Base-by-base conservation (phyloP, 148 eudicot species). In the Dysphania ambrosioides region DNA sequence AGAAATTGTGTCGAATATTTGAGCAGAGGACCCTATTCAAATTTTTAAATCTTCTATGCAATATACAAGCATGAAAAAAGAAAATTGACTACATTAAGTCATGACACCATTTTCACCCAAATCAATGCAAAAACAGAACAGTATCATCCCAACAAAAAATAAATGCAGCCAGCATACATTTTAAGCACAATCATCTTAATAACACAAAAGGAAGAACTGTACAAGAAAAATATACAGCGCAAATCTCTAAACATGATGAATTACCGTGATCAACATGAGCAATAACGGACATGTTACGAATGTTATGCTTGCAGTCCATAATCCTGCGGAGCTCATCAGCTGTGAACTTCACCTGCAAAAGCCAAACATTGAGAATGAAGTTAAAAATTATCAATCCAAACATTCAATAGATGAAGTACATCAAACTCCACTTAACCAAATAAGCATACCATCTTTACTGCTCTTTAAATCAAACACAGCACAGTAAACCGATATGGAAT, bases 211-310 rank as follows among this genome's bases (percentile, higher is more conserved):
- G n/a, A n/a, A n/a, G n/a, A n/a, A n/a, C n/a, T n/a, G n/a, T n/a
- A n/a, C n/a, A n/a, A n/a, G n/a, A n/a, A n/a, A n/a, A n/a, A n/a
- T n/a, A n/a, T n/a, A n/a, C n/a, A n/a, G 27, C 38, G 66, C 30
- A 47, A 21, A 10, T 2, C 5, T 12, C 13, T 2, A 9, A 31
- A 49, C 12, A 41, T 15, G 59, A 61, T 41, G 18, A 27, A 18
- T 47, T 70, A 77, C 79, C 79, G 8, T 77, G 79, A 62, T 77
- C 79, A 0, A 77, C 79, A 5, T 77, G 79, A 9, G 74, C 71
- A 36, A 75, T 75, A 16, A 75, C 78, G 53, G 71, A 75, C 78
- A 75, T 75, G 31, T 75, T 75, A 77, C 79, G 74, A n/a, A 77
- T 77, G 56, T 77, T 77, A 10, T 77, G 62, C 32, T 77, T 77